Evolutionary conservation across 768 basidiomycete species (phyloP).

Genomic region (Lactifluus pinguis): DNA sequence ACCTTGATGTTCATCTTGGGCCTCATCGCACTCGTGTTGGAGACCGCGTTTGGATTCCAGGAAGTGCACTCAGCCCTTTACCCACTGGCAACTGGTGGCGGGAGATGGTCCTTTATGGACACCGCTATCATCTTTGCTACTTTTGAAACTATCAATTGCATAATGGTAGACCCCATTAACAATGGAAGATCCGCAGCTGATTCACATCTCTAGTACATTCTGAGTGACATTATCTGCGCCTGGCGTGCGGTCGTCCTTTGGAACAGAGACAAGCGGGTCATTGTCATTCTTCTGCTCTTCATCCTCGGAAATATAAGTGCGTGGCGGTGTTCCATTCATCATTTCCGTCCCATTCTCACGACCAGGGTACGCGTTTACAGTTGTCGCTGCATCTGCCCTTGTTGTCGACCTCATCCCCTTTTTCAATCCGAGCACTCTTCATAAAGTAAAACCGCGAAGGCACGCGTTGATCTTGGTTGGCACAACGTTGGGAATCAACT

Average conservation of each 20-base stretch:
- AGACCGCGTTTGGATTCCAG: slow-evolving; percentile 5
- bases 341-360: neutral
- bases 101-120: neutral
- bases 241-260: slow-evolving; percentile 14
- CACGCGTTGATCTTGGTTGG: slow-evolving; percentile 1
- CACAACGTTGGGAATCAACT: slow-evolving; percentile 6
- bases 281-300: slow-evolving; percentile 9
- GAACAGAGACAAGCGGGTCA: slow-evolving; percentile 7
- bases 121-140: slow-evolving; percentile 3
- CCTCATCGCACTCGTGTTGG: slow-evolving; percentile 5
- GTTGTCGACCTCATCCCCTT: neutral
- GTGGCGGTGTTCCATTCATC: neutral
- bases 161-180: neutral
- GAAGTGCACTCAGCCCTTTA: neutral
- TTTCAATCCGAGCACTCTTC: too few relatives aligned
- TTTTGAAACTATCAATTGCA: slow-evolving; percentile 1
- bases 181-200: neutral
- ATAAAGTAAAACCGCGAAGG: neutral
- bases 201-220: neutral
- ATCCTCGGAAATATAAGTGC: slow-evolving; percentile 2
- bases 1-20: slow-evolving; percentile 10
- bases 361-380: neutral
- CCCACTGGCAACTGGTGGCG: neutral
- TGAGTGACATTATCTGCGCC: slow-evolving; percentile 12
- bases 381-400: neutral